Conservation (phyloP, 768 basidiomycete genomes). For the Russula emetica region DNA sequence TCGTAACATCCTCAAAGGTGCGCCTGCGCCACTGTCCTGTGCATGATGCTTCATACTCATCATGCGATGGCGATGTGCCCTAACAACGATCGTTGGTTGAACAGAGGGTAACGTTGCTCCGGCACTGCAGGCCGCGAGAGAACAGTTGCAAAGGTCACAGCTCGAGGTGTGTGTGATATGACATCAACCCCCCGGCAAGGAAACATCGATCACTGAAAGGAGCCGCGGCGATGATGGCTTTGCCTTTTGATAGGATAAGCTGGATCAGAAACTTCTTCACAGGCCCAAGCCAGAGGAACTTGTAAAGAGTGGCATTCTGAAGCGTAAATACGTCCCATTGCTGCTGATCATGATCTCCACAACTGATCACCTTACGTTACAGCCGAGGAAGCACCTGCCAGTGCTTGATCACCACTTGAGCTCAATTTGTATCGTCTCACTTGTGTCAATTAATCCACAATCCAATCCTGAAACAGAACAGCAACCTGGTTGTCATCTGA, state of each 20-base stretch:
- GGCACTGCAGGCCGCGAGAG: constrained; percentile 54
- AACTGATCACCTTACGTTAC: neutral
- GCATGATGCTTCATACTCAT: neutral
- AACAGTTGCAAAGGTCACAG: constrained; percentile 56
- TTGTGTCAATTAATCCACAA: no score
- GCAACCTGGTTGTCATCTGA: neutral
- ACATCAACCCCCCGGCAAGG: neutral
- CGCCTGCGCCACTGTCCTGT: constrained; percentile 15
- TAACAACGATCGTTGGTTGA: neutral
- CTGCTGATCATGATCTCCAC: neutral
- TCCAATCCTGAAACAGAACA: neutral
- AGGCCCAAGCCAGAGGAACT: constrained; percentile 60
- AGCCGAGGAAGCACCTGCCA: constrained; percentile 23
- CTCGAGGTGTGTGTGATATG: constrained; percentile 46
- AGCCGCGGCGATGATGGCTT: neutral
- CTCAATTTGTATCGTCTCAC: neutral
- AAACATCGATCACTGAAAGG: constrained; percentile 3
- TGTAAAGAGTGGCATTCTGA: constrained; percentile 60
- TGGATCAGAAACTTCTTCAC: constrained; percentile 54
- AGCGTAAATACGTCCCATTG: constrained; percentile 33
- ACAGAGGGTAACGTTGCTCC: constrained; percentile 63
- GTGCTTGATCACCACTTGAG: constrained; percentile 13
- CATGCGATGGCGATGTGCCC: no score
- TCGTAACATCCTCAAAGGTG: constrained; percentile 67
- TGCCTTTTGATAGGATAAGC: constrained; percentile 48